phyloP scores from a whole-genome alignment of 106 monocot species.

The Acorus calamus region DNA sequence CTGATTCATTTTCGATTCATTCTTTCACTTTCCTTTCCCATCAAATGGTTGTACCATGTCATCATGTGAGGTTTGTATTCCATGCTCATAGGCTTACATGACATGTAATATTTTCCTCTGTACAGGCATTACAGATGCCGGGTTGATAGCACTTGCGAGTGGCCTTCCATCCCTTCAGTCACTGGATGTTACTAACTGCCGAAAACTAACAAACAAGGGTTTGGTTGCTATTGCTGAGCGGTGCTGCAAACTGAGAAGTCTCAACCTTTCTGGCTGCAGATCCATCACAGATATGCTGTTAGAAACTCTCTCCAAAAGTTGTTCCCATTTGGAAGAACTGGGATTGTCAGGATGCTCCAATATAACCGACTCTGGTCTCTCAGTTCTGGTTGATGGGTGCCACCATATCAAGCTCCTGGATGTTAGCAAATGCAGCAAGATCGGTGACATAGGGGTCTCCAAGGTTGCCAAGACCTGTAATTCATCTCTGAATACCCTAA shows the following conservation, averaged over 20 bases:
- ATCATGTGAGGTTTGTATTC: no score
- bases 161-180: conserved; percentile 45
- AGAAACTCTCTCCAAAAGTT: conserved; percentile 44
- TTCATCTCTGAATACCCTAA: conserved; percentile 43
- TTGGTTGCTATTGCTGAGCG: conserved; percentile 34
- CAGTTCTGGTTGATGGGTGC: conserved; percentile 47
- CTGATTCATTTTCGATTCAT: no score
- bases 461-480: conserved; percentile 42
- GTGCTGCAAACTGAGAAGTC: conserved; percentile 40
- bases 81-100: no score
- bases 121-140: conserved; percentile 65
- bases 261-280: conserved; percentile 46
- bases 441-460: conserved; percentile 53
- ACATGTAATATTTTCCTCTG: background rate
- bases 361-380: conserved; percentile 67
- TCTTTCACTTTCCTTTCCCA: no score
- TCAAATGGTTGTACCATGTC: no score
- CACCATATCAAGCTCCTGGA: conserved; percentile 52
- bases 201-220: conserved; percentile 80
- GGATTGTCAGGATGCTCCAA: conserved; percentile 48
- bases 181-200: conserved; percentile 66
- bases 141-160: conserved; percentile 44
- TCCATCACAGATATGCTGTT: conserved; percentile 49
- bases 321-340: conserved; percentile 52
- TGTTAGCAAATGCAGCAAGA: conserved; percentile 73